Conservation (phyloP, 208 protist species). For the Leishmania gerbilli region DNA sequence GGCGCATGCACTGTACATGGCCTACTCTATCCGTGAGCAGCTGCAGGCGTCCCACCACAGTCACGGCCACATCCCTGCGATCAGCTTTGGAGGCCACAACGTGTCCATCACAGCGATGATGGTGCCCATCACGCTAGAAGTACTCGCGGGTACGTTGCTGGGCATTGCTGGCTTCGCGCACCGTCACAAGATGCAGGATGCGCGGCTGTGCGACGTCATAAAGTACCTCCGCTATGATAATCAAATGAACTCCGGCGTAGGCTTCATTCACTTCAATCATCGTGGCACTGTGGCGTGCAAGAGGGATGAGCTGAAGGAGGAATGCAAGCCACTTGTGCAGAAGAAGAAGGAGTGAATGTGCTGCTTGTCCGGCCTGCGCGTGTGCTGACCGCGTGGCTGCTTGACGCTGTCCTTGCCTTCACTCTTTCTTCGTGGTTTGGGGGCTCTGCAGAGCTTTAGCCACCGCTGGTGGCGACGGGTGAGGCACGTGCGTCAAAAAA, state of each 20-base stretch:
- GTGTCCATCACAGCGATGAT: slow-evolving; percentile 29
- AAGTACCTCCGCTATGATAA: slow-evolving; percentile 68
- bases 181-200: slow-evolving; percentile 42
- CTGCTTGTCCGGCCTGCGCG: neutral
- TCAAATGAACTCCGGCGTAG: slow-evolving; percentile 61
- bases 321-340: slow-evolving; percentile 36
- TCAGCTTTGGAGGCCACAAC: slow-evolving; percentile 7
- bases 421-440: neutral
- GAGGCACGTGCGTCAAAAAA: too few species aligned
- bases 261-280: slow-evolving; percentile 91
- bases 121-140: slow-evolving; percentile 38
- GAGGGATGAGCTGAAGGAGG: slow-evolving; percentile 31
- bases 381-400: neutral
- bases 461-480: neutral
- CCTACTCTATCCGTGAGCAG: slow-evolving; percentile 59
- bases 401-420: neutral
- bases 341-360: slow-evolving; percentile 48
- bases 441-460: neutral
- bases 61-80: slow-evolving; percentile 12
- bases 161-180: slow-evolving; percentile 63
- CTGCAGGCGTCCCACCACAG: slow-evolving; percentile 69
- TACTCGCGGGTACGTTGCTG: slow-evolving; percentile 35
- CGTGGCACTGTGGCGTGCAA: slow-evolving; percentile 51
- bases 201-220: slow-evolving; percentile 65
- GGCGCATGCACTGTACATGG: slow-evolving; percentile 67